Percentiles rank a stretch among this genome's conserved stretches.
phyloP scores from a whole-genome alignment of 2,329 filamentous ascomycete genomes.

The Exophiala mesophila region DNA sequence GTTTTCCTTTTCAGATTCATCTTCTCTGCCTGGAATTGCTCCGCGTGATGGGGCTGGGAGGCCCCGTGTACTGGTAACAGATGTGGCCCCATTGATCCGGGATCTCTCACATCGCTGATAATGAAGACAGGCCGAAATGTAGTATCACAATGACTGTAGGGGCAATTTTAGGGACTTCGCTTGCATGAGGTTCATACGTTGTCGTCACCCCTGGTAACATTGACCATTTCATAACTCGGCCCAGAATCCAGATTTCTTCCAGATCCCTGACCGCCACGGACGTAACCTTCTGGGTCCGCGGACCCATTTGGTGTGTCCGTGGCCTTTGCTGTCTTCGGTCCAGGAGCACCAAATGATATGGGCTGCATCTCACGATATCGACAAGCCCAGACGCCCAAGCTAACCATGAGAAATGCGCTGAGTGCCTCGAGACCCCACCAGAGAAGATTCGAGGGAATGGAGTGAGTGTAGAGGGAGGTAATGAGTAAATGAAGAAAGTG shows the following conservation, averaged over 20 bases:
- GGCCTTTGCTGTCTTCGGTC: conserved; percentile 35
- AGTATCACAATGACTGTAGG: too few species aligned
- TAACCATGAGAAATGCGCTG: conserved; percentile 60
- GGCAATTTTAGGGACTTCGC: too few species aligned
- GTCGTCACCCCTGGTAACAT: conserved; percentile 40
- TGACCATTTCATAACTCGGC: conserved; percentile 60
- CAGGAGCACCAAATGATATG: conserved; percentile 66
- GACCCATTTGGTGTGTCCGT: conserved; percentile 14
- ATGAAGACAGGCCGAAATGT: too few species aligned
- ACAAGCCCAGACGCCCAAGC: conserved; percentile 82
- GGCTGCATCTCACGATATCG: conserved; percentile 84
- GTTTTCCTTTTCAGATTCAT: too few species aligned
- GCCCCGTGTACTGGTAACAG: too few species aligned
- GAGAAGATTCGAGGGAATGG: conserved; percentile 69
- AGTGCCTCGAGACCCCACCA: conserved; percentile 75
- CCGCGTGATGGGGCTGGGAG: too few species aligned
- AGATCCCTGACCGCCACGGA: conserved; percentile 24
- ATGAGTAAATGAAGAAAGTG: conserved; percentile 76
- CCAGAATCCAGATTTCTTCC: conserved; percentile 27
- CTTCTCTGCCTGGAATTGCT: too few species aligned
- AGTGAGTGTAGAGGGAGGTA: conserved; percentile 71
- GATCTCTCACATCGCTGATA: too few species aligned
- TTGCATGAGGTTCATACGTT: too few species aligned
- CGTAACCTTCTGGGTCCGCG: conserved; percentile 37
- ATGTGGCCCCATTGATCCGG: too few species aligned